Base-by-base conservation (phyloP, 2,329 filamentous ascomycete species). In the Phaeosphaeria sp. region DNA sequence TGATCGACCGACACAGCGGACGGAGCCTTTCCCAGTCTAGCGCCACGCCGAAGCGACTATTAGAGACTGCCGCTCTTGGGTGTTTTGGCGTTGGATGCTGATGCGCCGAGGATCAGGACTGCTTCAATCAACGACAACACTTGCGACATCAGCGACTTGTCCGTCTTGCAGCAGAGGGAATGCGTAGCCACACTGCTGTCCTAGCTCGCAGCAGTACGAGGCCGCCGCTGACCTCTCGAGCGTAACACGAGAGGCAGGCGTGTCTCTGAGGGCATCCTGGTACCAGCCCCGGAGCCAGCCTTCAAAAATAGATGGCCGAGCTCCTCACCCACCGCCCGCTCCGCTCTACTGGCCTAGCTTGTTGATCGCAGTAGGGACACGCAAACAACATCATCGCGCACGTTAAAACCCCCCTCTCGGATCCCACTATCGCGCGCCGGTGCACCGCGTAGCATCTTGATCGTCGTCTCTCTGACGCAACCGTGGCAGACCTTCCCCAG, bases 241-340 rank as follows among this genome's bases (percentile, higher is more conserved):
- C 47, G 52, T 36, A 39, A 39, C 30, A 33, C 21, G 21, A 27
- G 21, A 46, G 44, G 21, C 41, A 11, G 41, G 11, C 3, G 15
- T 33, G 27, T 49, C 18, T 49, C 46, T 49, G 23, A 36, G 20
- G 46, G 46, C 25, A 23, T 17, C 27, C 23, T 25, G 15, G 46
- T 49, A 23, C 23, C 44, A 47, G 23, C 44, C 44, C 23, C 44
- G 44, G 44, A 11, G 13, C 55, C 44, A 42, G 44, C 53, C 56
- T 59, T 61, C 59, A 64, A 64, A 66, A 52, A 58, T 66, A 62
- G 36, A 27, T 36, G 39, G 44, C 52, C 41, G 20, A 53, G 39
- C 42, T 44, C 47, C 46, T 50, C 41, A 49, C 41, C 18, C 55
- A 48, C 36, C 47, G n/a, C 46, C 42, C 48, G 43, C 46, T 55